Evolutionary conservation across 352 stramenopile species (phyloP), one percentile per base, ranked within the genome.

Genomic region (Phytophthora hibernalis): DNA sequence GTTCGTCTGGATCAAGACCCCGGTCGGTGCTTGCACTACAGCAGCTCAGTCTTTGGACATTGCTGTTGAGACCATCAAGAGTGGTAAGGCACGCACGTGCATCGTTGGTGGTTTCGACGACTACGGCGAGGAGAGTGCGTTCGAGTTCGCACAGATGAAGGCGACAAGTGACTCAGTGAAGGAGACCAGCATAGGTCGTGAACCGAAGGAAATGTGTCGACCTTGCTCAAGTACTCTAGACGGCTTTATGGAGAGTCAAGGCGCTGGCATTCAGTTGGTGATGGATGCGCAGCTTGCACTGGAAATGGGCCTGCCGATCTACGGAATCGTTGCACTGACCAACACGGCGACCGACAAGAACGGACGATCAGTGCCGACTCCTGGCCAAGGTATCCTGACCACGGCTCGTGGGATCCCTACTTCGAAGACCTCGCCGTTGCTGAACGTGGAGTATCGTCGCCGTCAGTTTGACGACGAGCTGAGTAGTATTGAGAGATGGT

Each of bases 111-210:
- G 90, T 10, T 94, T 87, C 59, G 90, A 97, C 49, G 90, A 97
- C 61, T 97, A 96, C 47, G 87, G 87, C 22, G 89, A 97, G 64
- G 87, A 95, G 67, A 73, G 83, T 13, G 31, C 31, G 31, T 21
- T 82, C 86, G 42, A 92, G 90, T 97, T 97, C 58, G 88, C 88
- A 30, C 85, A 94, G 61, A 97, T 96, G 90, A 93, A 95, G 64
- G 87, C 90, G 9, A 97, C 84, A 2, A 95, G 83, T 56, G 85
- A 94, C 69, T 92, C 90, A 1, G 80, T 89, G 7, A 92, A 96
- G 75, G 90, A 97, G 35, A 63, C 65, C 0, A 65, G 56, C 4
- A 93, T 93, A 85, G 90, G 88, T 20, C 86, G 90, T 22, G 83
- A 90, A 10, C 84, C 87, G 1, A 76, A 80, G 43, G 90, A 96